A percentile compares a stretch with the other conserved stretches of the same genome.
These are phyloP conservation scores for Eucalyptus globulus DNA, from an alignment of 345 rosid species.

Conservation along the genomic window DNA sequence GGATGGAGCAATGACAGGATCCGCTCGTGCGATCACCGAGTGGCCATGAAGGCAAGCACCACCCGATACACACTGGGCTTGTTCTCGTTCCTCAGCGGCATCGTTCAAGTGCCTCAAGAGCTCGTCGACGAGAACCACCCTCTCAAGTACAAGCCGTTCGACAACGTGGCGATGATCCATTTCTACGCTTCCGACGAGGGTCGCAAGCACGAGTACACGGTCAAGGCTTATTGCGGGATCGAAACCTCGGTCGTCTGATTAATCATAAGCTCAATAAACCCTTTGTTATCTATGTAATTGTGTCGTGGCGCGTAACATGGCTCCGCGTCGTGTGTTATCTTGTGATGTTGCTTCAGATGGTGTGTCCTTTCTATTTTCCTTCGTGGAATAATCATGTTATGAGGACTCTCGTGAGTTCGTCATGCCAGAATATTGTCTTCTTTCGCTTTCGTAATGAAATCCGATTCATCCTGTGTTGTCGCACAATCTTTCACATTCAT, in stretches of 20 bases:
- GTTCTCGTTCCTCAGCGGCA: neutral
- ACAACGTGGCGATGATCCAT: neutral
- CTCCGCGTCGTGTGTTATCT: neutral
- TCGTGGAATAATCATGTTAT: neutral
- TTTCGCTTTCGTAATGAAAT: neutral
- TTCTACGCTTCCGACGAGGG: neutral
- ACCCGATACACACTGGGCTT: constrained; percentile 1
- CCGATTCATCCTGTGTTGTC: neutral
- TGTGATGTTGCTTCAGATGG: neutral
- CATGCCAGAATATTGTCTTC: neutral
- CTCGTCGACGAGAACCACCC: constrained; percentile 13
- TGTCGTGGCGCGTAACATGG: neutral
- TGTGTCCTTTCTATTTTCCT: neutral
- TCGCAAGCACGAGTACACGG: neutral
- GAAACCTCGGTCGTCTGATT: neutral
- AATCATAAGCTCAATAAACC: neutral
- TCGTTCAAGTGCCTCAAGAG: constrained; percentile 6
- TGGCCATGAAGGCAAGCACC: neutral
- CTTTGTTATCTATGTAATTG: neutral
- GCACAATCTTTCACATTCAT: neutral
- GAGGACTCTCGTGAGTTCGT: neutral
- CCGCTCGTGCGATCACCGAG: neutral
- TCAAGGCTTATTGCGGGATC: neutral
- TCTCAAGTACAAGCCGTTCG: constrained; percentile 6
- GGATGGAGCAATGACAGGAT: constrained; percentile 6